A percentile compares a stretch with the other conserved stretches of the same genome.
phyloP scores from a whole-genome alignment of 1,284 basidiomycete genomes.

The Puccinia hordei region DNA sequence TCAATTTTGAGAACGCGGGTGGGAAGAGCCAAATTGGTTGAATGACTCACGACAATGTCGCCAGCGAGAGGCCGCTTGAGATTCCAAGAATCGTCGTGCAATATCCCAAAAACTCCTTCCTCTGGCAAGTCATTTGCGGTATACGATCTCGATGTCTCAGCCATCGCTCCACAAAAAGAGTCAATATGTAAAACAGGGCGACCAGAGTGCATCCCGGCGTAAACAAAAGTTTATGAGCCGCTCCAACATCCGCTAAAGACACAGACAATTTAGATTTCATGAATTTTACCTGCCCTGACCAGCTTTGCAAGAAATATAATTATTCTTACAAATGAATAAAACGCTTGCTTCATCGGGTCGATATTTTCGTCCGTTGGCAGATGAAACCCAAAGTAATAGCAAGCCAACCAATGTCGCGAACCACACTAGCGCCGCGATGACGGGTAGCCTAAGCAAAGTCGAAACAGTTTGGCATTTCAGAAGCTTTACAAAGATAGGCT shows the following conservation, averaged over 20 bases:
- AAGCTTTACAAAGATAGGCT: not conserved
- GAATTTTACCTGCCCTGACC: not conserved
- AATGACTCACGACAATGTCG: not conserved
- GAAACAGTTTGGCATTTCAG: not conserved
- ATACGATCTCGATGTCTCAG: not conserved
- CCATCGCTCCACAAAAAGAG: not conserved
- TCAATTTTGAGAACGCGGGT: not conserved
- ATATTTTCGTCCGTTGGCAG: constrained; percentile 6
- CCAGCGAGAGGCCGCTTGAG: constrained; percentile 12
- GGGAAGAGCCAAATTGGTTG: not conserved
- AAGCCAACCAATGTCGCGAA: constrained; percentile 12
- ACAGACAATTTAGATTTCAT: not conserved
- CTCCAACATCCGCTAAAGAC: constrained; percentile 5
- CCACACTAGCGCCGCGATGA: constrained; percentile 18
- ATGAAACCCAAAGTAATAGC: constrained; percentile 10
- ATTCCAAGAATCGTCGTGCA: not conserved
- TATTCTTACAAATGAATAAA: constrained; percentile 2
- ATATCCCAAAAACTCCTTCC: constrained; percentile 13
- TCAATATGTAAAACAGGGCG: not conserved
- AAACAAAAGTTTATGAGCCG: not conserved
- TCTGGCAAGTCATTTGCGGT: not conserved
- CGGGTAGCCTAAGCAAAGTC: constrained; percentile 16
- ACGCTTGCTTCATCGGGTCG: not conserved
- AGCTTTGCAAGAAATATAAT: not conserved
- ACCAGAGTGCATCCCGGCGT: not conserved